phyloP scores from a whole-genome alignment of 2,329 filamentous ascomycete genomes.

The Cordyceps fumosorosea region DNA sequence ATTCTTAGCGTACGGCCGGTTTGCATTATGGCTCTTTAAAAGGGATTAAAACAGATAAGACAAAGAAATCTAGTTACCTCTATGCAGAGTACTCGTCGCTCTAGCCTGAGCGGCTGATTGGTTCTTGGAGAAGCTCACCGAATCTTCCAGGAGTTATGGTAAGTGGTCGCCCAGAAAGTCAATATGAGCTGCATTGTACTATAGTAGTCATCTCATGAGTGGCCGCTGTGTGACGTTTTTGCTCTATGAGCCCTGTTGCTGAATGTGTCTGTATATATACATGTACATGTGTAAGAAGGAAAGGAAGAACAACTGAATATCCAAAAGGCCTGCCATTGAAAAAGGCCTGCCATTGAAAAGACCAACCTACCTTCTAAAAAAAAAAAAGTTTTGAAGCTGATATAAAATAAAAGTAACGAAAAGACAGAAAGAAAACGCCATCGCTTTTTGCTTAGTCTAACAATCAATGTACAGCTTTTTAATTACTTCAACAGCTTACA shows the following conservation, averaged over 20 bases:
- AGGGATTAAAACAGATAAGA: no score
- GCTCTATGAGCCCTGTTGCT: no score
- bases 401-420: background rate
- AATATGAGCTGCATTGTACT: no score
- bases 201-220: no score
- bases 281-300: background rate
- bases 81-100: no score
- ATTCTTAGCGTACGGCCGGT: no score
- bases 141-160: no score
- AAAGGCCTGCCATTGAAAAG: background rate
- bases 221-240: background rate
- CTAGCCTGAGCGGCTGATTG: no score
- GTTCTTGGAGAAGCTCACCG: no score
- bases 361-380: background rate
- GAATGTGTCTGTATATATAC: background rate
- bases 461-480: background rate
- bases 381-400: background rate
- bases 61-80: no score
- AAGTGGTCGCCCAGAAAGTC: no score
- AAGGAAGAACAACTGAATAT: background rate
- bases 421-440: background rate
- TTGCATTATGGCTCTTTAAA: no score
- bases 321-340: background rate
- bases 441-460: conserved; percentile 3
- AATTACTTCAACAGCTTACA: background rate